These are phyloP conservation scores for Ophiostoma populinum DNA, from an alignment of 2,329 filamentous ascomycete species.

Conservation along the genomic window DNA sequence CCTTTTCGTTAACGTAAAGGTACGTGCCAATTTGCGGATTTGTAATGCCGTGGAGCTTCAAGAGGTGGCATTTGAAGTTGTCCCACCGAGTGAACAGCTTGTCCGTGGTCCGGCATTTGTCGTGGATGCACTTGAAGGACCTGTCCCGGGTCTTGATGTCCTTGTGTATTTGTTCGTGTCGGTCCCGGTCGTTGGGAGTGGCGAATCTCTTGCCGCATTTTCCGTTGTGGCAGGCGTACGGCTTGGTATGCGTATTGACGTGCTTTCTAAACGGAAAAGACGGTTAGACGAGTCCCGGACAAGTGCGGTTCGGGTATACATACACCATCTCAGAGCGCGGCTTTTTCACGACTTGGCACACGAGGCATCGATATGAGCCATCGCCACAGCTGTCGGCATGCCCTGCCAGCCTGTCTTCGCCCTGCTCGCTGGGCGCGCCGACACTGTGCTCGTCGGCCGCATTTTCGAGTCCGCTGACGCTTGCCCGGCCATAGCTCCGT, in stretches of 20 bases:
- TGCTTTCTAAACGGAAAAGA: constrained; percentile 82
- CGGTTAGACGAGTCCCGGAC: too few species aligned
- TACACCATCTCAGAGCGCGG: neutral
- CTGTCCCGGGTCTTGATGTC: neutral
- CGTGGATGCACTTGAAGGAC: neutral
- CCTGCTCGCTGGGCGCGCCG: neutral
- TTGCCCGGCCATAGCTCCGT: too few species aligned
- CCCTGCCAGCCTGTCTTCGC: neutral
- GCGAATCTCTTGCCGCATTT: constrained; percentile 43
- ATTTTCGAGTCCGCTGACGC: neutral
- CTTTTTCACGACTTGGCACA: neutral
- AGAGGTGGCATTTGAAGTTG: neutral
- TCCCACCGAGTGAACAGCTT: neutral
- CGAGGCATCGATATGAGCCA: neutral
- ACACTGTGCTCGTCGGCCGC: neutral
- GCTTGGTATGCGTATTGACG: constrained; percentile 60
- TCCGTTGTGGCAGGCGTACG: constrained; percentile 64
- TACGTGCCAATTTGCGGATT: neutral
- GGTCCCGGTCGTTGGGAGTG: constrained; percentile 23
- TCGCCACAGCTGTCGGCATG: neutral
- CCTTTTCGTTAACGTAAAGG: too few species aligned
- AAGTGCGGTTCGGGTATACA: too few species aligned
- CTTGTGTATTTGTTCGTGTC: neutral
- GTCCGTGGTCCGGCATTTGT: neutral
- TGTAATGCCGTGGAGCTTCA: neutral